Conservation (phyloP, 164 flowering plant genomes). For the Vitis rotundifolia region DNA sequence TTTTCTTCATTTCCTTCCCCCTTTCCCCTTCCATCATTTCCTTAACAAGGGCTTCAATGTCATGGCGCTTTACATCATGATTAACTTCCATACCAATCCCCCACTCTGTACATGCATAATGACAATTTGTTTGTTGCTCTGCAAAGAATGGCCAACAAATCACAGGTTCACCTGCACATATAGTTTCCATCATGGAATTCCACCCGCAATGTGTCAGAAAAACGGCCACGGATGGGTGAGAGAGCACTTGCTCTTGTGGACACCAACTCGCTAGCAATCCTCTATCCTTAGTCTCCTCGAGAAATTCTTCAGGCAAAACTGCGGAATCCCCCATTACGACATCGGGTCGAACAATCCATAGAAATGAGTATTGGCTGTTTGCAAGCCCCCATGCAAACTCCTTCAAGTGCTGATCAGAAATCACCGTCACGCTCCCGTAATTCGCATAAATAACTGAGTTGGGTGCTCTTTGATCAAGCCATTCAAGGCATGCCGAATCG, state of each 20-base stretch:
- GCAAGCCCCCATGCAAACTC: constrained; percentile 52
- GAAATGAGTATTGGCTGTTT: constrained; percentile 27
- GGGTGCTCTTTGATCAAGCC: constrained; percentile 30
- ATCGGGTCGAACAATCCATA: constrained; percentile 46
- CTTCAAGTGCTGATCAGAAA: constrained; percentile 23
- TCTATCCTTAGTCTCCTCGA: constrained; percentile 21
- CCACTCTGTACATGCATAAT: constrained; percentile 27
- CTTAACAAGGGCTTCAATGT: constrained; percentile 19
- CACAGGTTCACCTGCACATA: constrained; percentile 35
- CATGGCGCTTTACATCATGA: constrained; percentile 25
- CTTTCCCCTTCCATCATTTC: constrained; percentile 36
- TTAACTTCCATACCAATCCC: constrained; percentile 40
- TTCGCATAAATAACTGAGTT: constrained; percentile 36
- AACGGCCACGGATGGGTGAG: constrained; percentile 34
- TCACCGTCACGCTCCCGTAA: constrained; percentile 33
- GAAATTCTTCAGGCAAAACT: constrained; percentile 22
- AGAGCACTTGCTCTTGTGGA: constrained; percentile 35
- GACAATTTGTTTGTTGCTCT: constrained; percentile 35
- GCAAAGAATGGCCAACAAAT: constrained; percentile 44
- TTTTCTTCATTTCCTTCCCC: constrained; percentile 19
- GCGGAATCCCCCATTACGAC: constrained; percentile 30
- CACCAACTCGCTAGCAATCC: constrained; percentile 37
- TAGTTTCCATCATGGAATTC: constrained; percentile 44
- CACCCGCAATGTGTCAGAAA: constrained; percentile 47
- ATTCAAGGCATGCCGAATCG: constrained; percentile 25